Evolutionary conservation across 1,284 basidiomycete genomes (phyloP), one percentile per base, ranked within the genome.

Genomic region (Coniferiporia weirii): DNA sequence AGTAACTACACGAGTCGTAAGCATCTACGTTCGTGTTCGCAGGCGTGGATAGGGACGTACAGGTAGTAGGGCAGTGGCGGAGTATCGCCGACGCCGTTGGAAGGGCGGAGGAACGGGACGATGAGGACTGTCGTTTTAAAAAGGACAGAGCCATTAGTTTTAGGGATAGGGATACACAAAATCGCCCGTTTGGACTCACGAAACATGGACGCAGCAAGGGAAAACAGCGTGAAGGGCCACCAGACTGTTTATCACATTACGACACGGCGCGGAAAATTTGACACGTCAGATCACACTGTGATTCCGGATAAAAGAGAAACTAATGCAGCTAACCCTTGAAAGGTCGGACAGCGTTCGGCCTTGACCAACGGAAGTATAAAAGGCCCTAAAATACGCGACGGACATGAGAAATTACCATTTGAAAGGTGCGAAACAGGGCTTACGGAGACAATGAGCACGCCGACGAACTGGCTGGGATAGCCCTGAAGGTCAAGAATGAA

Each of bases 51-150:
- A 22, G n/a, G 32, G 22, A 69, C 77, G 32, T 59, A 83, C 74
- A 84, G 65, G 64, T 83, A 84, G 63, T 84, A 84, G 1, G 83
- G 80, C 44, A 84, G 66, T 5, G 81, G 82, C 2, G 81, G 82
- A 0, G 81, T 82, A 62, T 84, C 81, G 5, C 83, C 83, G 0
- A 80, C 73, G 4, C 75, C 74, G 62, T 80, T 79, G 0, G 77
- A 70, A 2, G 84, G 83, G 19, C 67, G 77, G 3, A 86, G 60
- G 72, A 81, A 86, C 0, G 83, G 83, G 1, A 76, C 76, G 22
- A 84, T 65, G 6, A 85, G 69, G 45, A 85, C 81, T 83, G 48
- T 6, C 3, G 3, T 20, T 3, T 40, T 15, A 40, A 7, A 3
- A 40, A 15, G 15, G 9, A 12, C 38, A 40, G 8, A 12, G 15